Base-by-base conservation (phyloP, 2,329 filamentous ascomycete species). In the Microcera coccophila region DNA sequence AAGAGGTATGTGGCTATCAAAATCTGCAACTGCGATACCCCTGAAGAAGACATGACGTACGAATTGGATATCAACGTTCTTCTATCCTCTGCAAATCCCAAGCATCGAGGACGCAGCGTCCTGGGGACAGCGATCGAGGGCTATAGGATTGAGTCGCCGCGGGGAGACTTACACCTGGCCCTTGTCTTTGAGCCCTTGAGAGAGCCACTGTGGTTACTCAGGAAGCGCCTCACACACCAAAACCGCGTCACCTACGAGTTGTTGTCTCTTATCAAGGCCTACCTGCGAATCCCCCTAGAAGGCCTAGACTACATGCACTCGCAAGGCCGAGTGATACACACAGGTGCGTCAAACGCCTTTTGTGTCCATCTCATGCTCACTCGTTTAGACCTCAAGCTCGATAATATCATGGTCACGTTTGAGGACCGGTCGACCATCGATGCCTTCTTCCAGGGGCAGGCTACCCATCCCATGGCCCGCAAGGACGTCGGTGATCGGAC, bases 301-400 rank as follows among this genome's bases (percentile, higher is more conserved):
- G 63, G 62, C 3, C 59, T 72, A 2, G 62, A 71, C 31, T 70
- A 67, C 48, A 59, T 71, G 4, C 67, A 72, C 47, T 53, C 60
- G 1, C 58, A 65, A 24, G 69, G 65, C 45, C 62, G 58, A 38
- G 53, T 62, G 37, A 64, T 72, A 22, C 64, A 73, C 55, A 71
- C 67, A 2, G 65, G 65, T 68, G 56, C 36, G 52, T 54, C 5
- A 14, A 12, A 10, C 4, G 16, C 2, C 2, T 8, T 3, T 7
- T 26, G 7, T 26, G 22, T 15, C 4, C 20, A 10, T 4, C 4
- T n/a, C 3, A 5, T 8, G 0, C 43, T 54, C 11, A 53, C 28
- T 16, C 11, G 11, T 3, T 17, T 8, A 59, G 56, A 59, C 19
- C 49, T 57, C 22, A 59, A 57, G 26, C 53, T 52, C 2, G 54